Percentiles rank a stretch among this genome's conserved stretches.
phyloP scores from a whole-genome alignment of 2,329 filamentous ascomycete species.

The Colletotrichum sp. region DNA sequence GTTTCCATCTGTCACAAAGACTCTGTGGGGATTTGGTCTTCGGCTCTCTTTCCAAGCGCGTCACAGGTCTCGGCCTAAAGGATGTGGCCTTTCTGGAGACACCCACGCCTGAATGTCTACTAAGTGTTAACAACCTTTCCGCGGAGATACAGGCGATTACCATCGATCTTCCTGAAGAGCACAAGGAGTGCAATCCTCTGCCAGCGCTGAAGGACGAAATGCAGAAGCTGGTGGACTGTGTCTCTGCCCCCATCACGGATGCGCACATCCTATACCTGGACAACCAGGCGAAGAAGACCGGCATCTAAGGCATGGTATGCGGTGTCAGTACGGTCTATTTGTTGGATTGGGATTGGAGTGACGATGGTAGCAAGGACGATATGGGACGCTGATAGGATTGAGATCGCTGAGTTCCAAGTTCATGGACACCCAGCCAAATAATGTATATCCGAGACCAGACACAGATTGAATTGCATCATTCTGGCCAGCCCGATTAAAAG shows the following conservation, averaged over 20 bases:
- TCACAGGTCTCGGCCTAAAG: not conserved
- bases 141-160: accelerated
- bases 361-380: not conserved
- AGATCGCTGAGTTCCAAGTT: not conserved
- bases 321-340: not conserved
- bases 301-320: not conserved
- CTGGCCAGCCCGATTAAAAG: not conserved
- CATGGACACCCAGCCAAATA: not conserved
- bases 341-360: not conserved
- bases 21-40: not conserved
- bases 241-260: not conserved
- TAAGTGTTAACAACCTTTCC: not conserved
- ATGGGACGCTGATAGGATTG: not conserved
- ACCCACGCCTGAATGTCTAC: not conserved
- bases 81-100: not conserved
- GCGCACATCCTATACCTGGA: not conserved
- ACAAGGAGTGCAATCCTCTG: not conserved
- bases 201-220: not conserved
- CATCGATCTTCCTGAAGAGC: not conserved
- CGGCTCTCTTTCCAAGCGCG: not conserved
- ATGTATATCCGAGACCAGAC: not conserved
- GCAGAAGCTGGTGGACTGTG: not conserved
- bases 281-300: not conserved
- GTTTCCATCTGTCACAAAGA: not conserved
- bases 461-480: not conserved